Base-by-base conservation (phyloP, 768 basidiomycete genomes). In the Tricholoma sp. region DNA sequence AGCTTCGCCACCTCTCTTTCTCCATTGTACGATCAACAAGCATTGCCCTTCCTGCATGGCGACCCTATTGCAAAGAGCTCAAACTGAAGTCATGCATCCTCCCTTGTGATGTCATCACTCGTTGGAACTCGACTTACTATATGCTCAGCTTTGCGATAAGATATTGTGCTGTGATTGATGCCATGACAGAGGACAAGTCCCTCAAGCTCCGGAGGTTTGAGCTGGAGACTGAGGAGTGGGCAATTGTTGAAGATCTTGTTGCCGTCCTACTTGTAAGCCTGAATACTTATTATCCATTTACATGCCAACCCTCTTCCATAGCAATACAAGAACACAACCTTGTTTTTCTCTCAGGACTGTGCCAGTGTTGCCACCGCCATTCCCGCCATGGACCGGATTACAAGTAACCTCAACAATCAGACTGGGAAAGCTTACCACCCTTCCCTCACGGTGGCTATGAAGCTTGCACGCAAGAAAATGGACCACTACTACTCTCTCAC, bases 11-110 rank as follows among this genome's bases (percentile, higher is more conserved):
- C 57, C 18, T 59, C 58, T 15, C 55, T 9, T 58, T 55, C 39
- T 18, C 57, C 1, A 58, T 61, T 33, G 53, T 69, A 7, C 52
- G 69, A 57, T 74, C 68, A 0, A 62, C 64, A 0, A 75, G 68
- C 1, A 61, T 59, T 8, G 51, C 64, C 32, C 63, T 74, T 1
- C 72, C 72, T 1, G 53, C 39, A 15, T 75, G 73, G 70, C 47
- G 31, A 68, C 63, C n/a, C n/a, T n/a, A n/a, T n/a, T n/a, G n/a
- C n/a, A n/a, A n/a, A n/a, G n/a, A n/a, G n/a, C n/a, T n/a, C n/a
- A n/a, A n/a, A n/a, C n/a, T n/a, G n/a, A n/a, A n/a, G n/a, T n/a
- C n/a, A n/a, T n/a, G n/a, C n/a, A n/a, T n/a, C n/a, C n/a, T n/a
- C n/a, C n/a, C n/a, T n/a, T n/a, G n/a, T n/a, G n/a, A n/a, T n/a